phyloP scores from a whole-genome alignment of 495 filamentous ascomycete genomes.

The Penicillium verhagenii region DNA sequence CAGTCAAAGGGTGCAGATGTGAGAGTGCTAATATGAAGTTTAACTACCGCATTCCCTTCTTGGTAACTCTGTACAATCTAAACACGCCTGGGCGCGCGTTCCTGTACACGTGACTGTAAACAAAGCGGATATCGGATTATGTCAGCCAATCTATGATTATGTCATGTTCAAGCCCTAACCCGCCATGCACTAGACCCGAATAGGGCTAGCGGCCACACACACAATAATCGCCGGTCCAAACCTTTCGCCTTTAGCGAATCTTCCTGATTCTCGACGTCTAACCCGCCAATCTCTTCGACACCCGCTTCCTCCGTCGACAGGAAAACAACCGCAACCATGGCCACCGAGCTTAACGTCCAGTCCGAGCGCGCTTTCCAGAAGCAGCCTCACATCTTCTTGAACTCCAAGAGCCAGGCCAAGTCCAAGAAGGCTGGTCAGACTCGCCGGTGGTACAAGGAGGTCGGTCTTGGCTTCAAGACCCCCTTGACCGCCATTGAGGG shows the following conservation, averaged over 20 bases:
- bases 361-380: conserved; percentile 98
- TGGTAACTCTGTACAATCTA: background rate
- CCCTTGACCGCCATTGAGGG: conserved; percentile 97
- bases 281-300: conserved; percentile 41
- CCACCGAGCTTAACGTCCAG: conserved; percentile 97
- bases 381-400: conserved; percentile 99
- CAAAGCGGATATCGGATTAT: conserved; percentile 25
- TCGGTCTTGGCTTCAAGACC: conserved; percentile 97
- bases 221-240: conserved; percentile 34
- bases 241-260: conserved; percentile 32
- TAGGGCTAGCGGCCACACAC: conserved; percentile 42
- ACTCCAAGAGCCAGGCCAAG: conserved; percentile 86
- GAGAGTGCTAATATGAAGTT: background rate
- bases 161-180: conserved; percentile 41
- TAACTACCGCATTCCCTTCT: conserved; percentile 4
- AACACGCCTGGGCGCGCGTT: conserved; percentile 30
- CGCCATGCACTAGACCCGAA: conserved; percentile 32
- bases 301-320: conserved; percentile 39
- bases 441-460: conserved; percentile 99
- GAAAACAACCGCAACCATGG: conserved; percentile 75
- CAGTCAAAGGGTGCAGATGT: background rate
- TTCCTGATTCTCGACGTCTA: conserved; percentile 45
- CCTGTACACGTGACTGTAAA: conserved; percentile 41
- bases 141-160: background rate
- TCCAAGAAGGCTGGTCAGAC: conserved; percentile 81